Evolutionary conservation across 768 basidiomycete species (phyloP).

Genomic region (Tulasnella sp.): DNA sequence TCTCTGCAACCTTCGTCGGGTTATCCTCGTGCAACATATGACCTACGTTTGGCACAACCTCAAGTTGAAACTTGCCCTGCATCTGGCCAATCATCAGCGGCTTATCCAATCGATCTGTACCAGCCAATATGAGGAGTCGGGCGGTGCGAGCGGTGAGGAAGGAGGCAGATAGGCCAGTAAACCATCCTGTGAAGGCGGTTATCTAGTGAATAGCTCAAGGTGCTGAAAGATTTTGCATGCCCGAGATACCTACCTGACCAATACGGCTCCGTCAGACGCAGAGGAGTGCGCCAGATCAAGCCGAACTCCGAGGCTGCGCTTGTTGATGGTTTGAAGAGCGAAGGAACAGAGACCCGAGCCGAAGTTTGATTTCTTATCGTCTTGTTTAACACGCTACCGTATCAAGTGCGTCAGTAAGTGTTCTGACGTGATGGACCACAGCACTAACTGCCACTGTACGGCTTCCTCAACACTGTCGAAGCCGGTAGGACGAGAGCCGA

Average conservation of each 20-base stretch:
- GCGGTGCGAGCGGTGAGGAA: conserved; percentile 75
- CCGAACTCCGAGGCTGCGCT: conserved; percentile 26
- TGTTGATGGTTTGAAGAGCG: conserved; percentile 41
- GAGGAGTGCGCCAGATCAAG: conserved; percentile 74
- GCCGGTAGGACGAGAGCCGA: conserved; percentile 74
- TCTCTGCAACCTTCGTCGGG: conserved; percentile 65
- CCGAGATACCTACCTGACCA: conserved; percentile 59
- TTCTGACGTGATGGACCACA: not conserved
- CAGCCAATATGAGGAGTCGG: conserved; percentile 80
- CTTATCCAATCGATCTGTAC: conserved; percentile 83
- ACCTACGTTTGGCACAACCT: conserved; percentile 74
- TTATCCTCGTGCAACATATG: conserved; percentile 96
- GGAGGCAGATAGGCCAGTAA: conserved; percentile 61
- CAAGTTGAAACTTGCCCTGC: conserved; percentile 92
- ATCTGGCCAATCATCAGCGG: conserved; percentile 95
- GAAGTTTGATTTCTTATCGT: conserved; percentile 73
- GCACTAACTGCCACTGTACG: conserved; percentile 89
- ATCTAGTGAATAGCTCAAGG: not conserved
- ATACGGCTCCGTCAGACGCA: conserved; percentile 74
- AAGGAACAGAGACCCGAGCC: conserved; percentile 81
- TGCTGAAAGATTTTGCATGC: not conserved
- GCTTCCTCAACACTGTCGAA: conserved; percentile 78
- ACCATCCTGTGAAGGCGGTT: conserved; percentile 60
- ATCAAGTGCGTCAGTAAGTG: not conserved
- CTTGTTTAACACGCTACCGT: conserved; percentile 25